Conservation (phyloP, 805 yeast genomes). For the Teunomyces lycoperdinae region DNA sequence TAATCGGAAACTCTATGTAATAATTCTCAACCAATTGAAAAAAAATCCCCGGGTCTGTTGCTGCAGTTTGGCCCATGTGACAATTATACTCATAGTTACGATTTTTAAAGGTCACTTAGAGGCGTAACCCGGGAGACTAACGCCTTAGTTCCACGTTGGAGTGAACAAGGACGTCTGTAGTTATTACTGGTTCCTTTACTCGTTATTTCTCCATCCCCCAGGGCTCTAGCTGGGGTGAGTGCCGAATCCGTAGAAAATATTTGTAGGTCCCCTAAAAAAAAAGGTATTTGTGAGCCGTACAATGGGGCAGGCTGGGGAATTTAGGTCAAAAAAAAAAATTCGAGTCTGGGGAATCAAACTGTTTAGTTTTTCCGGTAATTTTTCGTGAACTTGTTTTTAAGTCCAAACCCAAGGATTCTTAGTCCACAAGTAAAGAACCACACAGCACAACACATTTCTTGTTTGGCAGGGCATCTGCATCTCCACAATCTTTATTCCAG, state of each 20-base stretch:
- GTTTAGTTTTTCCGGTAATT: constrained; percentile 1
- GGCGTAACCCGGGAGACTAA: background rate
- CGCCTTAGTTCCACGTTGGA: too few relatives aligned
- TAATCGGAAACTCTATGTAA: background rate
- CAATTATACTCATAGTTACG: background rate
- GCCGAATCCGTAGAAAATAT: background rate
- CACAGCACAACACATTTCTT: background rate
- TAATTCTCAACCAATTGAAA: background rate
- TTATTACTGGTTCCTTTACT: background rate
- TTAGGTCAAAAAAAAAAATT: background rate
- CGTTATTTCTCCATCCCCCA: background rate
- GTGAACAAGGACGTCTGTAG: too few relatives aligned
- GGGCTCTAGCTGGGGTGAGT: background rate
- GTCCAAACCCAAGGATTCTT: background rate
- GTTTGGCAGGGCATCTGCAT: background rate
- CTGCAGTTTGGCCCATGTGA: background rate
- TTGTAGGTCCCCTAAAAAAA: background rate
- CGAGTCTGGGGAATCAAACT: constrained; percentile 1
- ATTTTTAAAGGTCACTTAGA: background rate
- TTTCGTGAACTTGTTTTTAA: background rate
- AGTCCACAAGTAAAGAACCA: background rate
- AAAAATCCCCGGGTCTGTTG: background rate
- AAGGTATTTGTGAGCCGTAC: background rate
- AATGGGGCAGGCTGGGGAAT: constrained; percentile 2
- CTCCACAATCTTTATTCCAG: background rate